Evolutionary conservation across 495 filamentous ascomycete genomes (phyloP).

Genomic region (Lasiosphaeria miniovina): DNA sequence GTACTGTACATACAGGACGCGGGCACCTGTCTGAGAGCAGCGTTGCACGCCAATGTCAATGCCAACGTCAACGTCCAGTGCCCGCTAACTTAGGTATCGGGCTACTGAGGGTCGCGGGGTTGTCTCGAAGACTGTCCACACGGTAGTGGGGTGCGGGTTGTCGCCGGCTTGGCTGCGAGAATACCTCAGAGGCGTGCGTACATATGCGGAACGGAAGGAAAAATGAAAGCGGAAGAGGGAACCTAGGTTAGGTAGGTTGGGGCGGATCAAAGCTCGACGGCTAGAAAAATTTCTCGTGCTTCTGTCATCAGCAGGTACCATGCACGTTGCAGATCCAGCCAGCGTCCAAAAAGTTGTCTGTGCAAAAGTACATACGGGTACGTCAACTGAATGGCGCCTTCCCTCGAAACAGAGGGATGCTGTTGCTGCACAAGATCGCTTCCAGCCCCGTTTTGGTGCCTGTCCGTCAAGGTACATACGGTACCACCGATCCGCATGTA

Average conservation of each 20-base stretch:
- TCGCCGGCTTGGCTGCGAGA: background rate
- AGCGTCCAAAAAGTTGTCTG: background rate
- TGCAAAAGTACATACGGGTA: background rate
- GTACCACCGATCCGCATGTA: background rate
- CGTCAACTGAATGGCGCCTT: background rate
- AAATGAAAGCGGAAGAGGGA: background rate
- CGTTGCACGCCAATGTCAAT: too few relatives aligned
- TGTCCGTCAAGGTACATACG: too few relatives aligned
- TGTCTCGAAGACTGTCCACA: slow-evolving; percentile 1
- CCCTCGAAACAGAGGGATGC: background rate
- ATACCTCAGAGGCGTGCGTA: too few relatives aligned
- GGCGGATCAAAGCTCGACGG: background rate
- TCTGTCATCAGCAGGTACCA: slow-evolving; percentile 9
- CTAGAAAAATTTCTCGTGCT: slow-evolving; percentile 9
- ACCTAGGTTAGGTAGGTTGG: background rate
- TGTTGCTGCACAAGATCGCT: background rate
- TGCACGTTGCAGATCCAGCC: slow-evolving; percentile 13
- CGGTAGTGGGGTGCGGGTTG: slow-evolving; percentile 9
- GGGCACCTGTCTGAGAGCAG: too few relatives aligned
- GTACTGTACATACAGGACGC: too few relatives aligned
- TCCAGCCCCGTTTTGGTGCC: too few relatives aligned
- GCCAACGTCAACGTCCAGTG: too few relatives aligned
- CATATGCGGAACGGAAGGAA: background rate
- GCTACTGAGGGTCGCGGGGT: too few relatives aligned
- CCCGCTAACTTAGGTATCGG: too few relatives aligned